Conservation (phyloP, 176 grass and related monocot species). For the Sorghum bicolor region DNA sequence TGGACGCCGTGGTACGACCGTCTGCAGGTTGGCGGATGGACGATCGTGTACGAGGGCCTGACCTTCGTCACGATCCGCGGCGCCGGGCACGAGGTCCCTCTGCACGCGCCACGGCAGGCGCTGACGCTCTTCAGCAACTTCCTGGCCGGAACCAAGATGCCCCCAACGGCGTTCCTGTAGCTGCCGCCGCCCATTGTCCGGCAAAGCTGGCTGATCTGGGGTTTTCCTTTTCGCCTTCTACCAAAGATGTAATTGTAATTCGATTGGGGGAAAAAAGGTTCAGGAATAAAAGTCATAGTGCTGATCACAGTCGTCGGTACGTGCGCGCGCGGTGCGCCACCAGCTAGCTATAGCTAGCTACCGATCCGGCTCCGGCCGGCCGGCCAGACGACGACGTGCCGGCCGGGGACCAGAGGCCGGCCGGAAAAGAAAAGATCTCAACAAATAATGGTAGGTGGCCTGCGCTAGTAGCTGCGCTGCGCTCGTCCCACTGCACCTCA, state of each 20-base stretch:
- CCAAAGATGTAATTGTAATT: constrained; percentile 31
- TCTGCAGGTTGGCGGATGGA: constrained; percentile 85
- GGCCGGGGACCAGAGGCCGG: too few relatives aligned
- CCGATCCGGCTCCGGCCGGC: too few relatives aligned
- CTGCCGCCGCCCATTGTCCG: not conserved
- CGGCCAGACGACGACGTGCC: too few relatives aligned
- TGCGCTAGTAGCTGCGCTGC: too few relatives aligned
- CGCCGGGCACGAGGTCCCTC: constrained; percentile 81
- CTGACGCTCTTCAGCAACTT: constrained; percentile 53
- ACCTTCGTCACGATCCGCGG: constrained; percentile 94
- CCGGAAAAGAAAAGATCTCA: too few relatives aligned
- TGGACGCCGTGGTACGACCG: constrained; percentile 86
- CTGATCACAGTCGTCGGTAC: too few relatives aligned
- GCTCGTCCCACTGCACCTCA: too few relatives aligned
- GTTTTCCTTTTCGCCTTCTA: not conserved
- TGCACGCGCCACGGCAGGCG: constrained; percentile 69
- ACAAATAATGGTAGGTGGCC: too few relatives aligned
- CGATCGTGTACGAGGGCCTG: constrained; percentile 62
- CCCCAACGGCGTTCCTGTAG: constrained; percentile 43
- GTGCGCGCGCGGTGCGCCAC: too few relatives aligned
- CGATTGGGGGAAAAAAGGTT: constrained; percentile 21
- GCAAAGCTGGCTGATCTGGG: not conserved
- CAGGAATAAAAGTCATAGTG: constrained; percentile 22
- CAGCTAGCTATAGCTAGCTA: too few relatives aligned
- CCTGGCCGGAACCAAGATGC: constrained; percentile 60